phyloP scores from a whole-genome alignment of 116 monocot genomes.

The Thalassia testudinum region DNA sequence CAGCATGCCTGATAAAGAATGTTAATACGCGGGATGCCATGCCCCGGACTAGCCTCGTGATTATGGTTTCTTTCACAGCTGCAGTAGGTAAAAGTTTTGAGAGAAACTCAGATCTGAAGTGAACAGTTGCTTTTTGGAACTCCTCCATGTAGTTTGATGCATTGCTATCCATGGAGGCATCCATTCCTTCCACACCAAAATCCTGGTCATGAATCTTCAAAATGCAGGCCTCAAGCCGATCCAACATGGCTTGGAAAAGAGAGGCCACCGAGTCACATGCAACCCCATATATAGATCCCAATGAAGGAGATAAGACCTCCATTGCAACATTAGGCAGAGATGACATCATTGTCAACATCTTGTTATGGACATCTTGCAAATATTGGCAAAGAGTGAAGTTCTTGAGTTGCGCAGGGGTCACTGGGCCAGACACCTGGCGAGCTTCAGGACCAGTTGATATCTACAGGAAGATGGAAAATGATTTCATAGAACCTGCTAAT shows the following conservation, averaged over 20 bases:
- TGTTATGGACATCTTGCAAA: conserved; percentile 69
- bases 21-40: conserved; percentile 72
- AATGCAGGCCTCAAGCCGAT: conserved; percentile 65
- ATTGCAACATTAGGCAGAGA: conserved; percentile 42
- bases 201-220: conserved; percentile 79
- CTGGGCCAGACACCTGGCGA: conserved; percentile 71
- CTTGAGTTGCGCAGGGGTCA: conserved; percentile 65
- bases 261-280: conserved; percentile 75
- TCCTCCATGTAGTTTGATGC: conserved; percentile 87
- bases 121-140: conserved; percentile 48
- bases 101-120: conserved; percentile 79
- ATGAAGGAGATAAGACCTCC: conserved; percentile 58
- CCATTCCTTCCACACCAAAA: conserved; percentile 34
- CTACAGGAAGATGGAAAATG: conserved; percentile 15
- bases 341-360: conserved; percentile 28
- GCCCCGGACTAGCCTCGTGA: conserved; percentile 49
- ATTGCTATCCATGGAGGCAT: conserved; percentile 39
- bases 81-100: conserved; percentile 57
- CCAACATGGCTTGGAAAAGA: conserved; percentile 86
- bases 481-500: too few species aligned
- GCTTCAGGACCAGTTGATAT: conserved; percentile 86
- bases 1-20: conserved; percentile 80
- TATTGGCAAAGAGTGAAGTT: conserved; percentile 86
- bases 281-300: conserved; percentile 65
- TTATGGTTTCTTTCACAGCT: conserved; percentile 53